Base-by-base conservation (phyloP, 2,329 filamentous ascomycete species). In the Rhynchosporium secalis region DNA sequence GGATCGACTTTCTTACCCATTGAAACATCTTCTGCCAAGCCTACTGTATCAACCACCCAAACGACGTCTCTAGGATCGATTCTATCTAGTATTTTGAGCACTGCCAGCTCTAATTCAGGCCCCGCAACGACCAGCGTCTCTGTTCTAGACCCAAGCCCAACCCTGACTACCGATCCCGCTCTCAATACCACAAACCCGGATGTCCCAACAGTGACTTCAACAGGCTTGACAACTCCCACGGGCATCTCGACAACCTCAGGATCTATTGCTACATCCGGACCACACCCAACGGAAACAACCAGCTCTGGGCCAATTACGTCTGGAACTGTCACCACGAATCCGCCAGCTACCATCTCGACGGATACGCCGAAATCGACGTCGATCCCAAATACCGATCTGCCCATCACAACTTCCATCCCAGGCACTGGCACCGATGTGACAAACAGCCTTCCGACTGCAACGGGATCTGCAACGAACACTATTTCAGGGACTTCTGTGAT, bases 1-100 rank as follows among this genome's bases (percentile, higher is more conserved):
- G 58, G 62, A 28, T 62, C 63, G 51, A 61, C 65, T 47, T 62
- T 49, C 29, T 29, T 45, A 20, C 29, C 52, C 28, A 33, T 49
- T 29, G 31, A 49, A 4, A 31, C 45, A 9, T 31, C 58, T 15
- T 54, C 63, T 54, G 43, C 52, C 12, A 45, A 62, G 36, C 36
- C 52, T 13, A 33, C 48, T 13, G 43, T 33, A 5, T 46, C 51
- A n/a, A 60, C 63, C 51, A 49, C 47, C 12, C 46, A 56, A 13
- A 43, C 62, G 15, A 59, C 56, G 2, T 51, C 41, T 36, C 55
- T 65, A 13, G 57, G 58, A 43, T 51, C 58, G 31, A 58, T 65
- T 38, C 48, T 65, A 31, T 65, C 63, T 13, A 63, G 63, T 47
- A 63, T 65, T 55, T 38, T 65, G 12, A 52, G 41, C 15, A 45